Base-by-base conservation (phyloP, 352 stramenopile species). In the Phytophthora quininea region DNA sequence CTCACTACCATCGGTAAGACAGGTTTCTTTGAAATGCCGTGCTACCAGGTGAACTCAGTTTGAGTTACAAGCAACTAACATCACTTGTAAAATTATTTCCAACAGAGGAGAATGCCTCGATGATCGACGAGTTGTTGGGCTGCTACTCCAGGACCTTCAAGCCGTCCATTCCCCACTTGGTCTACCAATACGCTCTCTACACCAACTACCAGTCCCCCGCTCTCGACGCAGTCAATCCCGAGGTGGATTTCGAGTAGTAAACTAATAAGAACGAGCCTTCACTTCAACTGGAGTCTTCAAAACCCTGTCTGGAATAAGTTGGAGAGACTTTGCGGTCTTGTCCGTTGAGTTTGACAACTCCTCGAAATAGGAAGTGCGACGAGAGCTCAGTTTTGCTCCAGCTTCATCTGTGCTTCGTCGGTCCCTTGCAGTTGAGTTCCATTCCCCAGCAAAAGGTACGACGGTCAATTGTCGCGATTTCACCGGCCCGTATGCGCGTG, bases 101-200 rank as follows among this genome's bases (percentile, higher is more conserved):
- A 58, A 15, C 62, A 95, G 87, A 87, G 47, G 93, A 98, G 72
- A 98, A 98, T 67, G 76, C 79, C 6, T 51, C 12, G 3, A 76
- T 98, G 47, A 95, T 99, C 55, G 43, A 88, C 9, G 72, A 82
- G n/a, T 77, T 99, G 10, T 80, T 99, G 24, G 77, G 71, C 6
- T 97, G 79, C 71, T 67, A 58, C 40, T 74, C 62, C 52, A 75
- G 71, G 48, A 62, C 55, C 10, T 98, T 98, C 70, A 88, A 90
- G 53, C 95, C 95, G 2, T 93, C 81, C 24, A 98, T 98, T 62
- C 94, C 96, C 12, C 88, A 98, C 74, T 83, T 99, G 19, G 92
- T 98, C 47, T 99, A 99, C 74, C 95, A 98, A 64, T 99, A 98
- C 67, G 89, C 86, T 9, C 77, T 97, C 6, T 99, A 88, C 67